Evolutionary conservation across 768 basidiomycete species (phyloP).

Genomic region (Pulveroboletus sp.): DNA sequence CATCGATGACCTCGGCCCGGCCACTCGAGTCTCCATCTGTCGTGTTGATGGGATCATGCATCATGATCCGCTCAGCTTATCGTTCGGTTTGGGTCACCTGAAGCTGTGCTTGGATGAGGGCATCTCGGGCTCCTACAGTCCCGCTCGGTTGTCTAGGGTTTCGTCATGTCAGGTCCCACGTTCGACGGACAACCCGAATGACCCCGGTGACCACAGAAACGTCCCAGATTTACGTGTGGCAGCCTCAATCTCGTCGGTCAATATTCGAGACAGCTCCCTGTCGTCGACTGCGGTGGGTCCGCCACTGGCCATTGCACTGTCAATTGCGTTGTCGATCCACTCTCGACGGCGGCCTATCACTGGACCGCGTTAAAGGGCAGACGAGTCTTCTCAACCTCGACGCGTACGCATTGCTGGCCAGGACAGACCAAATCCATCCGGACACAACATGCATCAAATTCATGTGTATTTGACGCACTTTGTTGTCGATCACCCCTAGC

Average conservation of each 20-base stretch:
- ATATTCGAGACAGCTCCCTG: neutral
- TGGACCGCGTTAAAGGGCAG: neutral
- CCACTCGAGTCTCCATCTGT: neutral
- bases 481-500: neutral
- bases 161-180: no score
- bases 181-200: no score
- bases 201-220: neutral
- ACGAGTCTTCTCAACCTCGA: conserved; percentile 3
- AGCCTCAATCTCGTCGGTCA: neutral
- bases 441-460: neutral
- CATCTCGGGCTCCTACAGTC: neutral
- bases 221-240: neutral
- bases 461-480: neutral
- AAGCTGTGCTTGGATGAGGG: neutral
- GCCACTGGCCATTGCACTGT: neutral
- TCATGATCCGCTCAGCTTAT: conserved; percentile 5
- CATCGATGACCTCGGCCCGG: neutral
- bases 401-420: conserved; percentile 4
- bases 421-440: neutral
- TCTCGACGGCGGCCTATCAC: neutral
- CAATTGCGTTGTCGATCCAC: neutral
- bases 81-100: neutral
- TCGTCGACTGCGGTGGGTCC: conserved; percentile 1
- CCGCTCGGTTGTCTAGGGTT: conserved; percentile 3
- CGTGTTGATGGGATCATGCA: conserved; percentile 9